Base-by-base conservation (phyloP, 805 yeast genomes). In the Alloascoidea africana region DNA sequence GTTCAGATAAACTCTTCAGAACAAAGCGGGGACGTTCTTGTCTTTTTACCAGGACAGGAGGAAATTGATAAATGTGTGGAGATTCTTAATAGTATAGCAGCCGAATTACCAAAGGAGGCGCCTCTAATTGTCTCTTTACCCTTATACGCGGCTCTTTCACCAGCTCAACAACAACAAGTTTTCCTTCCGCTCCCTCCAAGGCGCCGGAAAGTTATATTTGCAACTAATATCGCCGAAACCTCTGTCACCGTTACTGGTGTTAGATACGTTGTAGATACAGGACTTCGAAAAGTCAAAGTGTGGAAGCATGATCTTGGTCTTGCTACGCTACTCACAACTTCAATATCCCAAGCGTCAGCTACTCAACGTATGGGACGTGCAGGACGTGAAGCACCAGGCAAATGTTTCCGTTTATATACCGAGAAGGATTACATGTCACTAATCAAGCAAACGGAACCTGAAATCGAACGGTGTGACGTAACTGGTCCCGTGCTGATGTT, bases 171-270 rank as follows among this genome's bases (percentile, higher is more conserved):
- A 53, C 71, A 77, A 50, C 66, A 68, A 44, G 89, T 86, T n/a
- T 91, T 91, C 47, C 63, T 68, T 15, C 70, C 73, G 16, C 57
- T 80, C 1, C 69, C 75, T 19, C 58, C 67, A n/a, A 66, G 76
- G 48, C 72, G 72, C 49, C 69, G 98, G 45, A 91, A 91, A 53
- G 77, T 91, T 33, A 82, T 91, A 18, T 59, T 91, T 41, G 85
- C 97, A 4, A 91, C 99, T 1, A 91, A 91, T 53, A 86, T 91
- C 47, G 98, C 99, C 0, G 99, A 91, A 61, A 91, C 99, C 0
- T 91, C 98, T 18, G 76, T 91, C 42, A 91, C 99, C 3, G 91
- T 91, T 27, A 76, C 94, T 11, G 98, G 98, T 1, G 91, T 91
- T 14, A 72, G 84, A 46, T 91, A 83, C 50, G 97, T 91, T 5